Base-by-base conservation (phyloP, 352 stramenopile genomes). In the Globisporangium paddicum region DNA sequence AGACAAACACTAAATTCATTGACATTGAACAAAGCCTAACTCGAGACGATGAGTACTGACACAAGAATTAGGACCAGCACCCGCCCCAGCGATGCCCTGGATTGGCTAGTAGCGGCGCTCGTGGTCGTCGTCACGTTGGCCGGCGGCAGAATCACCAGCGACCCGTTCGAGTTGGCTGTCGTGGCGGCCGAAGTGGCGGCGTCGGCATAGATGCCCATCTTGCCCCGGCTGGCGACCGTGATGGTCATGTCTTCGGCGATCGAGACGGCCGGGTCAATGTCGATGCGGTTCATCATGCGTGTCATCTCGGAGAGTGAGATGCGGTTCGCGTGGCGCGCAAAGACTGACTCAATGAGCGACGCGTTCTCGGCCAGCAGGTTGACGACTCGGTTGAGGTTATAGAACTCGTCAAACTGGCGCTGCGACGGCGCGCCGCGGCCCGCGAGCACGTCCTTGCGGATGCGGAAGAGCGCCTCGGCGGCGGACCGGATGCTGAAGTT, bases 281-380 rank as follows among this genome's bases (percentile, higher is more conserved):
- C 47, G 61, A 72, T 66, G 32, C 59, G 61, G 46, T 68, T 68
- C 60, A 72, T 66, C 40, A 72, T 55, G n/a, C 65, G 50, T 16
- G 65, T 68, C 56, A 72, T 72, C 47, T 72, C 61, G 2, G 55
- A 66, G 23, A 72, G 47, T 19, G 65, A 72, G 35, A 72, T 63
- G 52, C n/a, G 65, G 51, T 5, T 55, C 19, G 23, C 25, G 46
- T 40, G 51, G 30, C 23, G 32, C 54, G 41, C 14, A 52, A 71
- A 68, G 34, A 58, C 55, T 18, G 51, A 63, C 21, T 68, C 60
- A n/a, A 71, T 64, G 25, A 71, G 61, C 19, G 60, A 58, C 32
- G 50, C 56, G 41, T 71, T 71, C 51, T 71, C 60, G 5, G 64
- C 52, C 14, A 71, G 60, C 30, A 71, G 40, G 25, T 71, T 71